Evolutionary conservation across 164 flowering plant species (phyloP).

Genomic region (Brasenia schreberi): DNA sequence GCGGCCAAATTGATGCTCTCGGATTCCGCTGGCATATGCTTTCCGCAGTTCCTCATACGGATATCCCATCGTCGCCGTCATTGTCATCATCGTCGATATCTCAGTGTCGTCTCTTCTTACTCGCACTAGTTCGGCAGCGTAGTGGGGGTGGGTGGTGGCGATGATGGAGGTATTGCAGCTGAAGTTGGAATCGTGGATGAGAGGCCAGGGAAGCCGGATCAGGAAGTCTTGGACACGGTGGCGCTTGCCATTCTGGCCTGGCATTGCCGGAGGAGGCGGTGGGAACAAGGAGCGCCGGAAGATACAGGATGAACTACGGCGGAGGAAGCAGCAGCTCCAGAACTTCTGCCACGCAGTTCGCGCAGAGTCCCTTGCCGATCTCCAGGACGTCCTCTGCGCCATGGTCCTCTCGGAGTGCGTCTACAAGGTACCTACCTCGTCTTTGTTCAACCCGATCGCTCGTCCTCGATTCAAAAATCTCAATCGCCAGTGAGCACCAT

Average conservation of each 20-base stretch:
- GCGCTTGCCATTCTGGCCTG: slow-evolving; percentile 66
- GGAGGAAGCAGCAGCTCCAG: slow-evolving; percentile 46
- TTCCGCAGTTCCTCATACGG: neutral
- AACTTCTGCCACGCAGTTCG: slow-evolving; percentile 61
- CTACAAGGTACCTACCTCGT: slow-evolving; percentile 43
- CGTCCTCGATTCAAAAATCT: neutral
- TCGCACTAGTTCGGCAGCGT: neutral
- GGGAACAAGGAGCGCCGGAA: slow-evolving; percentile 27
- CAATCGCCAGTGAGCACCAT: too few relatives aligned
- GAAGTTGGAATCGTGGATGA: slow-evolving; percentile 75
- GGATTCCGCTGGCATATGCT: neutral
- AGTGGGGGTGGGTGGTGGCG: slow-evolving; percentile 1
- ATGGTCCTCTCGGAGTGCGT: slow-evolving; percentile 97
- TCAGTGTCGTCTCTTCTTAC: too few relatives aligned
- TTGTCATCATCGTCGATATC: neutral
- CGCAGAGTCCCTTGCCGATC: slow-evolving; percentile 70
- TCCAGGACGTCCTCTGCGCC: slow-evolving; percentile 86
- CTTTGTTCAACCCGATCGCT: neutral
- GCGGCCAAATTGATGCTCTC: neutral
- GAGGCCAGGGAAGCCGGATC: slow-evolving; percentile 45
- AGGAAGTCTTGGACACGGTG: slow-evolving; percentile 53
- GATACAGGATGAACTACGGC: slow-evolving; percentile 59
- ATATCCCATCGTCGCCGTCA: neutral
- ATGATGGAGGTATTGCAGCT: slow-evolving; percentile 53
- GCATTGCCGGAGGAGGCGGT: slow-evolving; percentile 21